Evolutionary conservation across 2,329 filamentous ascomycete species (phyloP), one percentile per base, ranked within the genome.

Genomic region (Calonectria montana): DNA sequence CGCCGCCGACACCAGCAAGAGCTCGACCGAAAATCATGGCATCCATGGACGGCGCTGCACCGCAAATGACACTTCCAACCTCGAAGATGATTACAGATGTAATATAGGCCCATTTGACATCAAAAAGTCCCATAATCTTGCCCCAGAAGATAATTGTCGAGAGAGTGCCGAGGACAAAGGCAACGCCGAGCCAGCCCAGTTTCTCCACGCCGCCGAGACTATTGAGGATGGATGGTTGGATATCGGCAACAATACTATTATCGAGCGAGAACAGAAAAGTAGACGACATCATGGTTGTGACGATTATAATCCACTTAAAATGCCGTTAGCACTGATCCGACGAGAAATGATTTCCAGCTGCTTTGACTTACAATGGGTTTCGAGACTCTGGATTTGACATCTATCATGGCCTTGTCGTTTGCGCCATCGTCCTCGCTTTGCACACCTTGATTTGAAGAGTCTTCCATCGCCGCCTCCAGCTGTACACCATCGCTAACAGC

Each of bases 1-100:
- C 80, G 0, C 85, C 85, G 1, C 85, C 85, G 23, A 83, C 75
- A 29, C 86, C 86, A 69, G 82, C 82, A 31, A 87, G 80, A 12
- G 82, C 84, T 25, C 85, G 80, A 10, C 85, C 85, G 21, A 86
- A 73, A 59, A 88, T 88, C 16, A 88, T 73, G 31, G 83, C 82
- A 71, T 84, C 77, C 80, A 86, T 85, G 12, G 67, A 82, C 0
- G 82, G 82, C 4, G 85, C 84, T 0, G 78, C 84, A 35, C 85
- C 84, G 65, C 85, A 86, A 2, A 84, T 73, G 16, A 67, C 72
- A 10, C 78, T 81, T 15, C 82, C 82, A 7, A 80, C 35, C 64
- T 79, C 77, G 27, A 80, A 80, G 12, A 78, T 31, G 1, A 78
- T 12, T 2, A 39, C 16, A 13, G 53, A 31, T 15, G 31, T 57